Evolutionary conservation across 176 grass and related monocot species (phyloP), one percentile per base, ranked within the genome.

Genomic region (Bothriochloa decipiens): DNA sequence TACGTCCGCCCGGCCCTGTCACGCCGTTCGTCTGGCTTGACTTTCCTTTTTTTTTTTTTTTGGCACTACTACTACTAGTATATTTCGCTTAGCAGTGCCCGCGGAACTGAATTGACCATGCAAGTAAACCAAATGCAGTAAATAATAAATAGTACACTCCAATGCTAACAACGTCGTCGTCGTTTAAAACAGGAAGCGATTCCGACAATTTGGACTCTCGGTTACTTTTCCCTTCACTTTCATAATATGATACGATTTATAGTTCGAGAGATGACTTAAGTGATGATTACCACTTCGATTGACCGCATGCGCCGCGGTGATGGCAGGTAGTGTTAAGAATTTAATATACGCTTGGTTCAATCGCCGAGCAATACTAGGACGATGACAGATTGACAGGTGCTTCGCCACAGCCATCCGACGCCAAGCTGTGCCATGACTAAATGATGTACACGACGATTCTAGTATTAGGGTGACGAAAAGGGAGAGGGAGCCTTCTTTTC

Each of bases 101-200:
- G 65, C 65, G 1, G 29, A 33, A 49, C 10, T 64, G 42, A 72
- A 53, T 78, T 83, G 86, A 88, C 86, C 65, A 35, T 7, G 52
- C 11, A 8, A 25, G 70, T 57, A 37, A 18, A 36, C 18, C 2
- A 11, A 46, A 20, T 50, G 16, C 3, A 47, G 3, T 6, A 49
- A 10, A 4, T 7, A 46, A 12, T 32, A 32, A 32, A 22, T 37
- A 40, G 6, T 2, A 68, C 49, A 28, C 23, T 12, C 15, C 49
- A 27, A 8, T 23, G 55, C 8, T 58, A 20, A 58, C 55, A 60
- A n/a, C 53, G 7, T 3, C 55, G 55, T n/a, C 55, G 57, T 61
- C 55, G 2, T 58, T 61, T 61, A 0, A 61, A 25, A 25, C 22
- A 61, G 57, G 57, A 23, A 23, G n/a, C 8, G 57, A 23, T 3